Conservation (phyloP, 2,329 filamentous ascomycete species). For the Fusarium setosum region DNA sequence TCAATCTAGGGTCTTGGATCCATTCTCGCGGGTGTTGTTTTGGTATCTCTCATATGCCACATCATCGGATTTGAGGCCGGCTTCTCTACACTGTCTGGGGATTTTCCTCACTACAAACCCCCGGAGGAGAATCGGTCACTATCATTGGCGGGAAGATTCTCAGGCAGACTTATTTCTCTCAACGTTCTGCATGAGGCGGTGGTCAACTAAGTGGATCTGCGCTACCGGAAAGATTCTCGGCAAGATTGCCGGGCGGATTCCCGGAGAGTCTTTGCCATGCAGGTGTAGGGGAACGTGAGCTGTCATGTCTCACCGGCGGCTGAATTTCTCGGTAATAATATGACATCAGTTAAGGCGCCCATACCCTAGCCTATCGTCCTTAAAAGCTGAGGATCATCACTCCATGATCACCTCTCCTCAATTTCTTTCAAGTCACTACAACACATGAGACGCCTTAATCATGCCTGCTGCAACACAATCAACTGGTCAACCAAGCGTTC, state of each 20-base stretch:
- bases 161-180: background rate
- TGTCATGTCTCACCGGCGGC: conserved; percentile 3
- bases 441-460: background rate
- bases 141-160: background rate
- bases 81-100: conserved; percentile 9
- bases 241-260: background rate
- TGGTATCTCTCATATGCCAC: conserved; percentile 16
- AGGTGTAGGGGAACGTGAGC: background rate
- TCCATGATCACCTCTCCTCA: background rate
- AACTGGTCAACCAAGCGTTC: background rate
- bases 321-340: background rate
- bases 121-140: background rate
- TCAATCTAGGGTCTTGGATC: conserved; percentile 16
- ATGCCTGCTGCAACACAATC: conserved; percentile 7
- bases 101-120: conserved; percentile 3
- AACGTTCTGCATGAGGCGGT: background rate
- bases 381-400: background rate
- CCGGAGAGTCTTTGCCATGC: background rate
- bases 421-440: background rate
- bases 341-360: background rate
- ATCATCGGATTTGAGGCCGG: conserved; percentile 4
- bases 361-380: background rate
- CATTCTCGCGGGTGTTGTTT: conserved; percentile 24
- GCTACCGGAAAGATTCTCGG: background rate
- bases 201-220: background rate